These are phyloP conservation scores for Ophiocordyceps camponoti-saundersi DNA, from an alignment of 2,329 filamentous ascomycete species.

Conservation along the genomic window DNA sequence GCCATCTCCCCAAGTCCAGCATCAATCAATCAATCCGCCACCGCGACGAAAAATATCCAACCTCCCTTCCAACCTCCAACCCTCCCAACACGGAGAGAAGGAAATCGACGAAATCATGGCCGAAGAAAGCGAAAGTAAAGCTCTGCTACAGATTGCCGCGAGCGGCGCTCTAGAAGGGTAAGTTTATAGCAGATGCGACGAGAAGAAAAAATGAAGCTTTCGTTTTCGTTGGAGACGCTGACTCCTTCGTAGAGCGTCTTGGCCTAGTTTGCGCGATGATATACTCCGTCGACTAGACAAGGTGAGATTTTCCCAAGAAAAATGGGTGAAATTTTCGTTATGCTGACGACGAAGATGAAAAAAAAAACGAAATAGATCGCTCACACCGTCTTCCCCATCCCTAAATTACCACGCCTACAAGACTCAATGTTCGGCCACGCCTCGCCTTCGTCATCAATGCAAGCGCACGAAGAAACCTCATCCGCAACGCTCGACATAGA, in stretches of 20 bases:
- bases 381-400: conserved; percentile 58
- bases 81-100: neutral
- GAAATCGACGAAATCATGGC: conserved; percentile 24
- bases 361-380: conserved; percentile 40
- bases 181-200: conserved; percentile 11
- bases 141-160: conserved; percentile 28
- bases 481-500: neutral
- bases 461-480: too few species aligned
- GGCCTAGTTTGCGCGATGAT: conserved; percentile 48
- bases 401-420: conserved; percentile 25
- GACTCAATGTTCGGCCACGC: too few species aligned
- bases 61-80: too few species aligned
- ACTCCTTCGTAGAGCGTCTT: conserved; percentile 39
- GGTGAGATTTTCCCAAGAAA: conserved; percentile 13
- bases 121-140: conserved; percentile 33
- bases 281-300: conserved; percentile 53
- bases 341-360: neutral
- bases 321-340: neutral
- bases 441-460: too few species aligned
- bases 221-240: too few species aligned
- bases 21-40: too few species aligned
- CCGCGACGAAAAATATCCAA: too few species aligned
- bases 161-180: conserved; percentile 40
- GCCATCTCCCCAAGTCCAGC: too few species aligned
- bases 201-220: neutral